These are phyloP conservation scores for Xylaria arbuscula DNA, from an alignment of 2,329 filamentous ascomycete genomes.

Conservation along the genomic window DNA sequence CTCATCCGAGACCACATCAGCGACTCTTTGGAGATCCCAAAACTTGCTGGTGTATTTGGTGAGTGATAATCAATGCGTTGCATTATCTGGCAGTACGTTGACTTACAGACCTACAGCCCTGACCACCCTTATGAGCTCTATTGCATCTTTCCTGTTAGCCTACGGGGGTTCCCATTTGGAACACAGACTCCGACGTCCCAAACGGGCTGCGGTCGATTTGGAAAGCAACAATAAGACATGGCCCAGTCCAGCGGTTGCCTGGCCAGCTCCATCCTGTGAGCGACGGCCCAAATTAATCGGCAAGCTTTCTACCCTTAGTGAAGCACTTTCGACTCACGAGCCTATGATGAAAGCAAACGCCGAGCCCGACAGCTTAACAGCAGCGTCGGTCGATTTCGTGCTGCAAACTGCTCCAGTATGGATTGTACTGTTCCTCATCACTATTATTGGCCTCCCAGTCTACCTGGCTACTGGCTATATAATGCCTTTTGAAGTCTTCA, in stretches of 20 bases:
- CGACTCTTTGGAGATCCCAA: conserved; percentile 42
- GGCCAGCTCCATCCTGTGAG: conserved; percentile 39
- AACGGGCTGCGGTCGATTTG: conserved; percentile 36
- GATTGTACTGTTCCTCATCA: conserved; percentile 45
- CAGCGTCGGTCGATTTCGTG: conserved; percentile 38
- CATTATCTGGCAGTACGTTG: not conserved
- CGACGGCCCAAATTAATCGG: conserved; percentile 35
- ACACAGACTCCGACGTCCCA: conserved; percentile 39
- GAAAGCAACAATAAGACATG: conserved; percentile 43
- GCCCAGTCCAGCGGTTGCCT: conserved; percentile 44
- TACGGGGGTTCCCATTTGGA: conserved; percentile 44
- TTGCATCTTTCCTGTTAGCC: conserved; percentile 42
- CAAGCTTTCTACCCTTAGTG: conserved; percentile 32
- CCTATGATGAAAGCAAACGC: conserved; percentile 37
- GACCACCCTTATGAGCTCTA: conserved; percentile 46
- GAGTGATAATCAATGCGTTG: conserved; percentile 19
- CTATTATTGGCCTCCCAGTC: conserved; percentile 45
- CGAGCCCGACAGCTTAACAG: not conserved
- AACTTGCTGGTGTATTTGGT: conserved; percentile 47
- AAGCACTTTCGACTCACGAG: conserved; percentile 34
- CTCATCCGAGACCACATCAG: conserved; percentile 49
- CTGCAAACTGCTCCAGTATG: conserved; percentile 45
- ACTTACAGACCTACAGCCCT: conserved; percentile 40
- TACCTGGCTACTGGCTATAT: conserved; percentile 43
- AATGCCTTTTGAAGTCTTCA: conserved; percentile 47